Percentiles rank a stretch among this genome's conserved stretches.
Conservation (phyloP, 2,329 filamentous ascomycete species). For the Phoma sp. region DNA sequence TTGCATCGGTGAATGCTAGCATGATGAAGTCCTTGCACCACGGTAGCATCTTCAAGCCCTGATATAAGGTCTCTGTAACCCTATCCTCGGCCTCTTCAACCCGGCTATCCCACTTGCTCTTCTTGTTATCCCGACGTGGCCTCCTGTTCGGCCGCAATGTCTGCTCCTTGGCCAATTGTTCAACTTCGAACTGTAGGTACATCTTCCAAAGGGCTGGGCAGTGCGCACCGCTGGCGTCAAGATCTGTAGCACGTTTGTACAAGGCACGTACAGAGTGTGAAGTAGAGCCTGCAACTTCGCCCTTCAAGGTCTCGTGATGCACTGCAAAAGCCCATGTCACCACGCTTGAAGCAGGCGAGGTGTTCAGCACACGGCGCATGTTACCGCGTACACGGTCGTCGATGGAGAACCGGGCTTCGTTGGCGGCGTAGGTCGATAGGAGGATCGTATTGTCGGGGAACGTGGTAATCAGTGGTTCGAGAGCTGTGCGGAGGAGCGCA, state of each 20-base stretch:
- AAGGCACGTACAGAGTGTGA: constrained; percentile 60
- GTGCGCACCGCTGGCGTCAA: constrained; percentile 34
- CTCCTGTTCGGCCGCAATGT: constrained; percentile 12
- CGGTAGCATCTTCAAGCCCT: constrained; percentile 63
- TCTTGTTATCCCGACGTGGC: constrained; percentile 27
- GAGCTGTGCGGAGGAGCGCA: constrained; percentile 65
- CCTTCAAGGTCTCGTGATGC: constrained; percentile 59
- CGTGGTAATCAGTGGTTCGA: constrained; percentile 64
- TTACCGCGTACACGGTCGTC: constrained; percentile 77
- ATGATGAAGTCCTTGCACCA: constrained; percentile 69
- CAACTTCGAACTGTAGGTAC: constrained; percentile 43
- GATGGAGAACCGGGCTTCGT: constrained; percentile 73
- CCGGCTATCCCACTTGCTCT: constrained; percentile 24
- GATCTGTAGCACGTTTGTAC: constrained; percentile 60
- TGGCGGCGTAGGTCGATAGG: constrained; percentile 73
- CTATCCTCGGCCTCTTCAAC: constrained; percentile 44
- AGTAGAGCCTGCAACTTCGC: constrained; percentile 52
- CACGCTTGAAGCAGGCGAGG: constrained; percentile 46
- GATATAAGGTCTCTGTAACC: constrained; percentile 61
- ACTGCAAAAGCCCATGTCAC: constrained; percentile 63
- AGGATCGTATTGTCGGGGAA: constrained; percentile 83
- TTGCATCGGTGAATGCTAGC: constrained; percentile 58
- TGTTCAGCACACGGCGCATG: constrained; percentile 54
- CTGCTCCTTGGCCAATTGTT: constrained; percentile 23
- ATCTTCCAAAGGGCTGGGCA: constrained; percentile 40